Evolutionary conservation across 495 filamentous ascomycete genomes (phyloP).

Genomic region (Oidiodendron maius): DNA sequence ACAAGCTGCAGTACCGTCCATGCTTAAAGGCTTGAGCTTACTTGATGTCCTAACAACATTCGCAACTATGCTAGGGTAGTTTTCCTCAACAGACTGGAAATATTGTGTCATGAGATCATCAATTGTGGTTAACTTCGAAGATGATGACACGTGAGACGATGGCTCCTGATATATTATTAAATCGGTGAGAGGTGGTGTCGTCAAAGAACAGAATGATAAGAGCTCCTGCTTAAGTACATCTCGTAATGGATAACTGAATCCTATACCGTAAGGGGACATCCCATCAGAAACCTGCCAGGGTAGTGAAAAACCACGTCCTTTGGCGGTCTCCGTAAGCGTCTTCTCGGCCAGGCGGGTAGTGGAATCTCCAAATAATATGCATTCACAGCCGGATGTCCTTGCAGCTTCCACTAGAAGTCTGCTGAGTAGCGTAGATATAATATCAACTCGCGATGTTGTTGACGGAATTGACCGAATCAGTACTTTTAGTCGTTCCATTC

Average conservation of each 20-base stretch:
- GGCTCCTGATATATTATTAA: slow-evolving; percentile 39
- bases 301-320: slow-evolving; percentile 77
- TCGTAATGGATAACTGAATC: slow-evolving; percentile 66
- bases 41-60: slow-evolving; percentile 87
- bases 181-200: slow-evolving; percentile 41
- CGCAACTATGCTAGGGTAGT: slow-evolving; percentile 85
- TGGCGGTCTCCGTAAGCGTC: slow-evolving; percentile 80
- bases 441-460: slow-evolving; percentile 67
- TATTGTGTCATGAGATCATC: slow-evolving; percentile 87
- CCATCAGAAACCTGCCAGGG: slow-evolving; percentile 80
- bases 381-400: slow-evolving; percentile 49
- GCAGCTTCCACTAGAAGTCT: slow-evolving; percentile 64
- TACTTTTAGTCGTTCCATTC: slow-evolving; percentile 38
- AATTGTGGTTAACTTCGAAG: slow-evolving; percentile 73
- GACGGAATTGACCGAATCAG: slow-evolving; percentile 58
- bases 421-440: slow-evolving; percentile 62
- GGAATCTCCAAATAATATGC: slow-evolving; percentile 76
- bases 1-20: slow-evolving; percentile 23
- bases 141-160: slow-evolving; percentile 40
- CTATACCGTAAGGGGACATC: slow-evolving; percentile 49
- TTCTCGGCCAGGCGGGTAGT: slow-evolving; percentile 85
- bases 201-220: slow-evolving; percentile 49
- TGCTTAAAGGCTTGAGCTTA: slow-evolving; percentile 51
- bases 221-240: slow-evolving; percentile 81
- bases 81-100: slow-evolving; percentile 78